phyloP scores from a whole-genome alignment of 257 asterid species.

The Solanum neorickii region DNA sequence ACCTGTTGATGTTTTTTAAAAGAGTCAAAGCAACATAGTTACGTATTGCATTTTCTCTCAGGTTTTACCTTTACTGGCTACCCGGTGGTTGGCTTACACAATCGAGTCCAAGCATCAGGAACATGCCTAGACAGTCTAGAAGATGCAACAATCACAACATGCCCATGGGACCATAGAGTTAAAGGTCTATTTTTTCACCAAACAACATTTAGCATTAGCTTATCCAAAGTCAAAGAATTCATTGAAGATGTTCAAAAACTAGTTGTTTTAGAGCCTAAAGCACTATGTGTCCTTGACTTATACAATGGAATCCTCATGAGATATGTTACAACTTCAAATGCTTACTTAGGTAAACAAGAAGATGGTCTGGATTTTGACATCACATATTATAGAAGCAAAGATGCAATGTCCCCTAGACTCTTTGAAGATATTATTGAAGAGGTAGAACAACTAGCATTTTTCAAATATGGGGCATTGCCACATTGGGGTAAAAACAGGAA shows the following conservation, averaged over 20 bases:
- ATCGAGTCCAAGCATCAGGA: slow-evolving; percentile 19
- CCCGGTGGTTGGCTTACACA: slow-evolving; percentile 10
- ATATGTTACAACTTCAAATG: slow-evolving; percentile 11
- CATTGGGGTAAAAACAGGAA: slow-evolving; percentile 25
- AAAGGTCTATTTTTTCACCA: slow-evolving; percentile 11
- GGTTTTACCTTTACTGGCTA: slow-evolving; percentile 7
- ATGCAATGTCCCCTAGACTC: slow-evolving; percentile 10
- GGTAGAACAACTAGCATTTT: slow-evolving; percentile 9
- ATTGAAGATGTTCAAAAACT: slow-evolving; percentile 8
- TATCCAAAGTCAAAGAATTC: slow-evolving; percentile 10
- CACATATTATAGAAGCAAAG: slow-evolving; percentile 12
- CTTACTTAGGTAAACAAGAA: slow-evolving; percentile 17
- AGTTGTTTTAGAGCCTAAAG: not conserved
- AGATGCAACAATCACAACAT: slow-evolving; percentile 1
- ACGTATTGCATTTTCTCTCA: not conserved
- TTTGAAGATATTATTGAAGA: slow-evolving; percentile 17
- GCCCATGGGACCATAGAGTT: slow-evolving; percentile 18
- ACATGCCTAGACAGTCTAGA: slow-evolving; percentile 10
- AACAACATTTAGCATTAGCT: slow-evolving; percentile 7
- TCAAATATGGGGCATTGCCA: slow-evolving; percentile 16
- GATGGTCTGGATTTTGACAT: slow-evolving; percentile 16
- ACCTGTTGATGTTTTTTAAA: not conserved
- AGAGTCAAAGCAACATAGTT: not conserved
- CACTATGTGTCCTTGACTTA: slow-evolving; percentile 4
- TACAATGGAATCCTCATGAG: slow-evolving; percentile 15